phyloP scores from a whole-genome alignment of 192 early-diverging fungal species.

The Coemansia asiatica region DNA sequence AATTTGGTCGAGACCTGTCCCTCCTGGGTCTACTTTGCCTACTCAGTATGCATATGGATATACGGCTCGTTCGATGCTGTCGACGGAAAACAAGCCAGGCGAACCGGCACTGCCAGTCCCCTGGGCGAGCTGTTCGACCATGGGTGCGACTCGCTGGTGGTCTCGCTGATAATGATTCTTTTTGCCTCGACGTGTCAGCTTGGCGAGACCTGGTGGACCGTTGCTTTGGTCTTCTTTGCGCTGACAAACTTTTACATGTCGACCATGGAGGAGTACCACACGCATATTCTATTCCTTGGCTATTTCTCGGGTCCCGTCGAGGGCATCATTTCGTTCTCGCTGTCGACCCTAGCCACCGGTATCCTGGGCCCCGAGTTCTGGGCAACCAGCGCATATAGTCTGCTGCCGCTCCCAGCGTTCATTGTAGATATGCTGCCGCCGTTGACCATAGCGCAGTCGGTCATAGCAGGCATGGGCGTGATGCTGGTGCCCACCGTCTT shows the following conservation, averaged over 20 bases:
- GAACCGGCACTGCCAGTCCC: conserved; percentile 83
- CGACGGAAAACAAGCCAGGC: conserved; percentile 93
- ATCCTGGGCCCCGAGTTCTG: conserved; percentile 58
- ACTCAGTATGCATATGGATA: conserved; percentile 74
- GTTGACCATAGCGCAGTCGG: conserved; percentile 44
- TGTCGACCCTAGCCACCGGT: conserved; percentile 64
- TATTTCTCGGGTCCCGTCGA: conserved; percentile 91
- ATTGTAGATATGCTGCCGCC: conserved; percentile 29
- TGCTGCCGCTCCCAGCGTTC: conserved; percentile 37
- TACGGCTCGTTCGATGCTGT: conserved; percentile 92
- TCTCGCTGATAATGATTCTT: conserved; percentile 61
- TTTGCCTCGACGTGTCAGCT: conserved; percentile 65
- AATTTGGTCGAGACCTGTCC: conserved; percentile 71
- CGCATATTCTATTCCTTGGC: conserved; percentile 78
- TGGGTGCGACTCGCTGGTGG: conserved; percentile 75
- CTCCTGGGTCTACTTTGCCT: conserved; percentile 80
- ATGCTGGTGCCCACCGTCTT: conserved; percentile 46
- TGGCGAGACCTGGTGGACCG: conserved; percentile 73
- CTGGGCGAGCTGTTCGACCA: conserved; percentile 97
- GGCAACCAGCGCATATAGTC: conserved; percentile 25
- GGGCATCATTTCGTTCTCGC: conserved; percentile 71
- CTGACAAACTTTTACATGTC: conserved; percentile 86
- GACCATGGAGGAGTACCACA: conserved; percentile 96
- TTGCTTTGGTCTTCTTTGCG: conserved; percentile 58
- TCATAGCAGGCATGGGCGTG: conserved; percentile 37